These are phyloP conservation scores for Hemisphaericaspora subhashii DNA, from an alignment of 1,139 yeast genomes.

Conservation along the genomic window DNA sequence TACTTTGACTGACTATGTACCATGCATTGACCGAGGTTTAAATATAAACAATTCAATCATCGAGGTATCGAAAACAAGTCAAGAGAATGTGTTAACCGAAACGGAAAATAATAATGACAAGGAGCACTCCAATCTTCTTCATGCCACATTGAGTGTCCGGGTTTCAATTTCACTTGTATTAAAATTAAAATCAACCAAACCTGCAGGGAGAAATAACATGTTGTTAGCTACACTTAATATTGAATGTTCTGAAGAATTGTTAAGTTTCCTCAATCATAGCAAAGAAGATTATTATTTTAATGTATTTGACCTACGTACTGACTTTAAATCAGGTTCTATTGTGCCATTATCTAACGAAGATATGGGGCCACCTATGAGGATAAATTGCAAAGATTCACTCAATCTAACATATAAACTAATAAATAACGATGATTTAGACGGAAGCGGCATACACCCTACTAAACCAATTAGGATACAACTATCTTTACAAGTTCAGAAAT, in stretches of 20 bases:
- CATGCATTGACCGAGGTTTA: background rate
- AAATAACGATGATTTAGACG: slow-evolving; percentile 24
- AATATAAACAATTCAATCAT: background rate
- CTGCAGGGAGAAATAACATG: slow-evolving; percentile 55
- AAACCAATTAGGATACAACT: slow-evolving; percentile 38
- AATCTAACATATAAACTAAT: slow-evolving; percentile 47
- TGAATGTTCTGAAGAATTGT: slow-evolving; percentile 49
- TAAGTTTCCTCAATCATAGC: slow-evolving; percentile 19
- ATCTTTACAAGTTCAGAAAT: slow-evolving; percentile 26
- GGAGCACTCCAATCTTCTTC: background rate
- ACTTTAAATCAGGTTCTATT: slow-evolving; percentile 36
- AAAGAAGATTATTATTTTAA: slow-evolving; percentile 28
- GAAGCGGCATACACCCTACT: slow-evolving; percentile 21
- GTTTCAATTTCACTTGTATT: slow-evolving; percentile 39
- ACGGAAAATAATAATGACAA: background rate
- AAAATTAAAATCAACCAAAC: slow-evolving; percentile 55
- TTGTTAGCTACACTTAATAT: slow-evolving; percentile 57
- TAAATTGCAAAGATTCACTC: slow-evolving; percentile 32
- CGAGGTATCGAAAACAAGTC: background rate
- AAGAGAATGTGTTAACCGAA: slow-evolving; percentile 3
- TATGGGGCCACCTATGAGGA: slow-evolving; percentile 30
- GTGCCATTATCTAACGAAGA: slow-evolving; percentile 25
- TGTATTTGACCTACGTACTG: slow-evolving; percentile 44
- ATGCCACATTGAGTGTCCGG: slow-evolving; percentile 18
- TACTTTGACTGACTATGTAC: slow-evolving; percentile 1